Percentiles rank a stretch among this genome's conserved stretches.
Evolutionary conservation across 192 early-diverging fungal species (phyloP).

Genomic region (Haplosporangium gracile): DNA sequence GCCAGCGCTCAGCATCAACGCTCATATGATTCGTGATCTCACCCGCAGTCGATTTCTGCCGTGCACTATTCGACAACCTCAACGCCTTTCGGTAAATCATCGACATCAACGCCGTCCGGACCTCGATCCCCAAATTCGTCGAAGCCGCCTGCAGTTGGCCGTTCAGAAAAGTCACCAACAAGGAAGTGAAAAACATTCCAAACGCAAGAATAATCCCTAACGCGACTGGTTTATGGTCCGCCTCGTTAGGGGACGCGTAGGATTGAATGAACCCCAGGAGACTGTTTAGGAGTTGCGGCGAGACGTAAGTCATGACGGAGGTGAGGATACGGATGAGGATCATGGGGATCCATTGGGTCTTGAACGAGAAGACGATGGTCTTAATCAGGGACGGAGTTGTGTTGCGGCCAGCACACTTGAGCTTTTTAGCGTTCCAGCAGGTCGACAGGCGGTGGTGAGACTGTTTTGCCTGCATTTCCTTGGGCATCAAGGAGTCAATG

Average conservation of each 20-base stretch:
- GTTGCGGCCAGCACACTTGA: background rate
- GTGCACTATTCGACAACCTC: slow-evolving; percentile 31
- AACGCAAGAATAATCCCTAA: slow-evolving; percentile 44
- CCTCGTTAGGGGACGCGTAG: slow-evolving; percentile 5
- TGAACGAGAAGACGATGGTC: slow-evolving; percentile 27
- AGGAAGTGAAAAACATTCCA: slow-evolving; percentile 38
- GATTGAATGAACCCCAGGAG: slow-evolving; percentile 42
- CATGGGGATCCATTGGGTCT: slow-evolving; percentile 15
- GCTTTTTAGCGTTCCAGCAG: slow-evolving; percentile 4
- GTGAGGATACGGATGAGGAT: slow-evolving; percentile 18
- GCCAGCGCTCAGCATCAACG: slow-evolving; percentile 52
- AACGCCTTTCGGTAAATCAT: slow-evolving; percentile 54
- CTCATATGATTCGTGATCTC: slow-evolving; percentile 57
- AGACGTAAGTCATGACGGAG: slow-evolving; percentile 38
- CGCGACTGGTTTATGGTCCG: slow-evolving; percentile 17
- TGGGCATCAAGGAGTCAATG: slow-evolving; percentile 31
- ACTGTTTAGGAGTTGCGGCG: slow-evolving; percentile 34
- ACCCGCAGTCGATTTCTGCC: slow-evolving; percentile 38
- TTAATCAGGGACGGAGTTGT: slow-evolving; percentile 19
- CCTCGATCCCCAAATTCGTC: slow-evolving; percentile 32
- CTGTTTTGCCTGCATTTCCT: slow-evolving; percentile 10
- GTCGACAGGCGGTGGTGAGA: slow-evolving; percentile 8
- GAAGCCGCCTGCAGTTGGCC: slow-evolving; percentile 1
- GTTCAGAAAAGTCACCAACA: slow-evolving; percentile 25
- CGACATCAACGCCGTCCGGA: slow-evolving; percentile 50